Percentiles rank a stretch among this genome's conserved stretches.
phyloP scores from a whole-genome alignment of 305 asterid species.

The Fraxinus angustifolia region DNA sequence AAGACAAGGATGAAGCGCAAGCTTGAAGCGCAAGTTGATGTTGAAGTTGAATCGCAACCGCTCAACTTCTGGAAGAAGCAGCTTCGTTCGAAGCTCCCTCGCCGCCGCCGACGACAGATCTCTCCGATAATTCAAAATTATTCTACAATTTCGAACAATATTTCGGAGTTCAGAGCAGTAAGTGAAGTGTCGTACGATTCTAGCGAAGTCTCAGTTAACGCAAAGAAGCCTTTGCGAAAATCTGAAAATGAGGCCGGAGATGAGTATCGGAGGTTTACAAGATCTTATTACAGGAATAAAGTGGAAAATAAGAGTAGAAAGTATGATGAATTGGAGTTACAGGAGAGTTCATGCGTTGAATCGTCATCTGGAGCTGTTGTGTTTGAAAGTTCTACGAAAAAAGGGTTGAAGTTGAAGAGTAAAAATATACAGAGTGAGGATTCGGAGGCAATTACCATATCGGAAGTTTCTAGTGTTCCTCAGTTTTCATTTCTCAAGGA shows the following conservation, averaged over 20 bases:
- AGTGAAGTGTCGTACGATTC: constrained; percentile 51
- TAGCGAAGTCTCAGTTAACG: constrained; percentile 42
- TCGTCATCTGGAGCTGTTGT: constrained; percentile 49
- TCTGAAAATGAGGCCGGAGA: constrained; percentile 21
- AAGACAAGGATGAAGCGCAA: constrained; percentile 48
- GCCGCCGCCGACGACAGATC: constrained; percentile 51
- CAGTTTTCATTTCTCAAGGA: constrained; percentile 23
- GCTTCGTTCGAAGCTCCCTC: constrained; percentile 65
- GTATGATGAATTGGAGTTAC: constrained; percentile 39
- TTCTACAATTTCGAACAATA: constrained; percentile 1
- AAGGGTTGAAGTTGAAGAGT: constrained; percentile 37
- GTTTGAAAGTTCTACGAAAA: constrained; percentile 17
- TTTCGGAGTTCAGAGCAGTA: constrained; percentile 20
- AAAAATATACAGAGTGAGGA: constrained; percentile 33
- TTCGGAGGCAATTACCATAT: constrained; percentile 27
- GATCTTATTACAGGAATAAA: constrained; percentile 36
- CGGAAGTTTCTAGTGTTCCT: constrained; percentile 46
- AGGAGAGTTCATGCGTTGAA: constrained; percentile 81
- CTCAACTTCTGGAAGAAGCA: constrained; percentile 46
- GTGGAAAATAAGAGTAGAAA: constrained; percentile 24
- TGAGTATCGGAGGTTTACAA: constrained; percentile 38
- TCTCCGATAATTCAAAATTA: constrained; percentile 37
- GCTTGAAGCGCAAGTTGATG: constrained; percentile 21
- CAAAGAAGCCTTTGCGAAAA: constrained; percentile 27
- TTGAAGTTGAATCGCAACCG: constrained; percentile 26